Conservation (phyloP, 495 filamentous ascomycete species). For the Lindgomyces ingoldianus region DNA sequence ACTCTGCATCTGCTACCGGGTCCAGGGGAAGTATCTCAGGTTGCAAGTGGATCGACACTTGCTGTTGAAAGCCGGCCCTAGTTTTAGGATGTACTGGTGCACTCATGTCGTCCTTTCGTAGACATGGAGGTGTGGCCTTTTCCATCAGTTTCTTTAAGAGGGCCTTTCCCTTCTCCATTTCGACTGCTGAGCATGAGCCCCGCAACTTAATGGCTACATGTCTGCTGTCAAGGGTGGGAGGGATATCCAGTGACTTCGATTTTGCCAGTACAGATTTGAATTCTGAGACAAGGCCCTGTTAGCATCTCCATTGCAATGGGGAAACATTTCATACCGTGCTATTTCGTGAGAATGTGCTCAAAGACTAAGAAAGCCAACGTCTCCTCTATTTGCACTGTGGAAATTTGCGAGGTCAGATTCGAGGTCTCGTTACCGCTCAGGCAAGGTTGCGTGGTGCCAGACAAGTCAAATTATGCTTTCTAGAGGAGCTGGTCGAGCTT, state of each 20-base stretch:
- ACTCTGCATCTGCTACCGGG: not conserved
- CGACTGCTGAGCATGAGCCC: not conserved
- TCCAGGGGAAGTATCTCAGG: constrained; percentile 4
- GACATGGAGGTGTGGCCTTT: not conserved
- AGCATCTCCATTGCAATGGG: not conserved
- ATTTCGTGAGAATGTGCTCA: constrained; percentile 5
- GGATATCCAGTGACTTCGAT: not conserved
- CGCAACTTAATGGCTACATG: not conserved
- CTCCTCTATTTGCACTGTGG: not conserved
- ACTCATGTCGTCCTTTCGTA: not conserved
- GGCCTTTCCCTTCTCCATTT: not conserved
- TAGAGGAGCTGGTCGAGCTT: too few relatives aligned
- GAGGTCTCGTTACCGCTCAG: not conserved
- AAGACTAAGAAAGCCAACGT: not conserved
- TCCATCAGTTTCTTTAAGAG: not conserved
- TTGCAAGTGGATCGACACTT: not conserved
- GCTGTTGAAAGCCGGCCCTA: not conserved
- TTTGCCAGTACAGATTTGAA: not conserved
- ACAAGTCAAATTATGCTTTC: not conserved
- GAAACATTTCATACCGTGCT: not conserved
- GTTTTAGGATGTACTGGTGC: not conserved
- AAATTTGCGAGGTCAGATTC: not conserved
- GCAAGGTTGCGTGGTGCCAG: not conserved
- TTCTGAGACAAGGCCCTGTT: not conserved
- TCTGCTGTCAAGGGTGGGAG: not conserved